Base-by-base conservation (phyloP, 352 stramenopile species). In the Albugo laibachii region DNA sequence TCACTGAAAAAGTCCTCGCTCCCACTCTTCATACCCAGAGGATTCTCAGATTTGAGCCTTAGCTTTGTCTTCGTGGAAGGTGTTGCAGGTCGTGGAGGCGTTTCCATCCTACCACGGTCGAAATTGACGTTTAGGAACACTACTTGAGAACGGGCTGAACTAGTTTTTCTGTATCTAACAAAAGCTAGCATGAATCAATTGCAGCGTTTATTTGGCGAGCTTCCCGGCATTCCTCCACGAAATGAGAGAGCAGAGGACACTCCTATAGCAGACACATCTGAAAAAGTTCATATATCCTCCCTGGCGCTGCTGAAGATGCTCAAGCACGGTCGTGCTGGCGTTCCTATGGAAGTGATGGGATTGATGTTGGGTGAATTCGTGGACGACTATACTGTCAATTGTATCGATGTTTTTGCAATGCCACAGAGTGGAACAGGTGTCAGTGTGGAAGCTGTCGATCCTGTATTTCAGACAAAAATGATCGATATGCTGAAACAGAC, bases 261-360 rank as follows among this genome's bases (percentile, higher is more conserved):
- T 13, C 92, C 92, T 24, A 80, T 93, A 31, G 87, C 96, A 6
- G 94, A 98, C 69, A 97, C 91, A 52, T 83, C 94, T 35, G 96
- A 99, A 76, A 99, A 98, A 59, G 93, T 99, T 37, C 94, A 99
- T 60, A 98, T 99, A 41, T 98, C 91, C 52, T 98, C 92, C 39
- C 68, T 99, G 37, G 94, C 95, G 47, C 71, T 99, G 48, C 77
- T 99, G 13, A 99, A 99, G 71, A 99, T 99, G 96, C 83, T 99
- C 40, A 99, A 99, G 61, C 96, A 99, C 67, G 96, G 79, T 18
- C 91, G 96, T 13, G 94, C 95, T 10, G 96, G 96, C 36, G 95
- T 99, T 36, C 96, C 96, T n/a, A 99, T 99, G 93, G 96, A 99
- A 71, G 96, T 99, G 13, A 99, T 99, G 96, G 96, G 96, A 1